Base-by-base conservation (phyloP, 73 alveolate species). In the Loxodes magnus region DNA sequence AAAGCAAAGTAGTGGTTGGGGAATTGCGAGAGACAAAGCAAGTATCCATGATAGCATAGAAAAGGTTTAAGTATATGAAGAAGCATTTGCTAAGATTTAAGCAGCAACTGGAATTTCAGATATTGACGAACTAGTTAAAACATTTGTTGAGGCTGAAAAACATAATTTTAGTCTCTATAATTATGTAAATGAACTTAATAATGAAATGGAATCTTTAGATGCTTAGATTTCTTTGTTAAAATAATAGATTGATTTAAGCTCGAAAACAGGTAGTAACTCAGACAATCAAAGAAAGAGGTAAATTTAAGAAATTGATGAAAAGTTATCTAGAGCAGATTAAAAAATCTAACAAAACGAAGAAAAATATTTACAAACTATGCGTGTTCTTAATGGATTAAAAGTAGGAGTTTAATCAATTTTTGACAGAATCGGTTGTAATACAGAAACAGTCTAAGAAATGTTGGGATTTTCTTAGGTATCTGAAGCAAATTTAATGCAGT, bases 31-130 rank as follows among this genome's bases (percentile, higher is more conserved):
- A 16, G 4, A 39, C 16, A 22, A 35, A n/a, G 71, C 58, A 21
- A 49, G 51, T 50, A 59, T 60, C 21, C 70, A 51, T 14, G 42
- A 58, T 3, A 42, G 70, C 0, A 61, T 67, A 64, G 55, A 38
- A 26, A 75, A 69, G 55, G 79, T 75, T 3, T 59, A 75, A 56
- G 50, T 56, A 25, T 75, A 56, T 24, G 82, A 67, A 24, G 90
- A 67, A 29, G 90, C 83, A 0, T 69, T 75, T 30, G 52, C 51
- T 19, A 48, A 59, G 27, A 59, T 75, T 26, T 50, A 68, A 51
- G 82, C 60, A 35, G 90, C 78, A 0, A 68, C 83, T 2, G 66
- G 68, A n/a, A 49, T 68, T 1, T 51, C 53, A 39, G 90, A 68
- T 35, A 67, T 68, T 20, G 82, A 68, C 4, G 48, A 73, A 28